Percentiles rank a stretch among this genome's conserved stretches.
phyloP scores from a whole-genome alignment of 1,284 basidiomycete genomes.

The Coniferiporia sulphurascens region DNA sequence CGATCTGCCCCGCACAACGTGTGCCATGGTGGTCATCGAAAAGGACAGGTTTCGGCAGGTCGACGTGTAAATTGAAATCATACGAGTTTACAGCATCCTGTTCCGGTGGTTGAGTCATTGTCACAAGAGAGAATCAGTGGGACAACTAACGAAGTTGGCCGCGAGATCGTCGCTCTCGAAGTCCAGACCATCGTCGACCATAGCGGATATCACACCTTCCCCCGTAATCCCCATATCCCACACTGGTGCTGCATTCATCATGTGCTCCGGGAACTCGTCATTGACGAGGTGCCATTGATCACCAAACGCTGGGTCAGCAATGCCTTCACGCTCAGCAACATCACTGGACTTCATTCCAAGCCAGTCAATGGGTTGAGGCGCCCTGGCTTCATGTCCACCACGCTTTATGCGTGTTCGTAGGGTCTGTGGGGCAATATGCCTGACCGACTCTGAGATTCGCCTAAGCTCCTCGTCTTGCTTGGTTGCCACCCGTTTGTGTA shows the following conservation, averaged over 20 bases:
- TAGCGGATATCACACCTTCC: slow-evolving; percentile 79
- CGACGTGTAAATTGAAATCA: slow-evolving; percentile 94
- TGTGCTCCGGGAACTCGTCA: slow-evolving; percentile 66
- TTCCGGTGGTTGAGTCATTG: neutral
- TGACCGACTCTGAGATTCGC: slow-evolving; percentile 36
- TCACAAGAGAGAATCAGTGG: slow-evolving; percentile 1
- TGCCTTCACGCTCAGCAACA: slow-evolving; percentile 59
- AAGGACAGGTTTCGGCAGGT: slow-evolving; percentile 83
- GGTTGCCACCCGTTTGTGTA: slow-evolving; percentile 39
- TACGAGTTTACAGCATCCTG: slow-evolving; percentile 89
- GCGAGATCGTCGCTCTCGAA: slow-evolving; percentile 84
- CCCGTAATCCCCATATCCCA: slow-evolving; percentile 89
- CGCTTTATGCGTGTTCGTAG: slow-evolving; percentile 64
- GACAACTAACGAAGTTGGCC: slow-evolving; percentile 74
- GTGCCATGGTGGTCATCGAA: slow-evolving; percentile 97
- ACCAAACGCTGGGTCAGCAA: slow-evolving; percentile 84
- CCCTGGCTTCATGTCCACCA: slow-evolving; percentile 30
- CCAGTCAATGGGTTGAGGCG: slow-evolving; percentile 48
- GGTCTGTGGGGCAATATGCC: slow-evolving; percentile 52
- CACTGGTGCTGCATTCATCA: slow-evolving; percentile 81
- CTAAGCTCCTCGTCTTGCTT: neutral
- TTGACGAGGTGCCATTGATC: slow-evolving; percentile 94
- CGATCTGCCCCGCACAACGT: slow-evolving; percentile 96
- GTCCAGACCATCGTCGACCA: slow-evolving; percentile 97
- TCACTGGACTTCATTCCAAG: slow-evolving; percentile 37